Conservation (phyloP, 2,329 filamentous ascomycete species). For the Aspergillus unguis region DNA sequence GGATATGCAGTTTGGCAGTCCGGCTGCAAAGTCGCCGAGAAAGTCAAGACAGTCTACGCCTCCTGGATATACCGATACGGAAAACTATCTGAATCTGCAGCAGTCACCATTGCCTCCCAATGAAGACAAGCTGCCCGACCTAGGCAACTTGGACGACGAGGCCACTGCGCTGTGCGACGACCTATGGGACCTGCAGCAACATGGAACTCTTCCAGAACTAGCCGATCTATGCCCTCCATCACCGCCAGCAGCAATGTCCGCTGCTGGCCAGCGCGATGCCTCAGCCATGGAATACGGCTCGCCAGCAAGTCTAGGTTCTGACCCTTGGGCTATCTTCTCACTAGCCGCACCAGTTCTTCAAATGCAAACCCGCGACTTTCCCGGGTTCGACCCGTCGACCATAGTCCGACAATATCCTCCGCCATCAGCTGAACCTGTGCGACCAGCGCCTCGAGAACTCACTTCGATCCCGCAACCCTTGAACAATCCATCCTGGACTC, state of each 20-base stretch:
- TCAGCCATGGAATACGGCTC: slow-evolving; percentile 19
- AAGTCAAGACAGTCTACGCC: slow-evolving; percentile 1
- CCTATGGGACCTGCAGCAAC: slow-evolving; percentile 31
- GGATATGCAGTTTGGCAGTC: too few species aligned
- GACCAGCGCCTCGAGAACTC: slow-evolving; percentile 19
- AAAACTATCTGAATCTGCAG: slow-evolving; percentile 5
- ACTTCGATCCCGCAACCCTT: slow-evolving; percentile 40
- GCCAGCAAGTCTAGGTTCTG: slow-evolving; percentile 18
- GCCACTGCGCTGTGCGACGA: slow-evolving; percentile 26
- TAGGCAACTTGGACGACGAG: slow-evolving; percentile 15
- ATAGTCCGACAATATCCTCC: slow-evolving; percentile 36
- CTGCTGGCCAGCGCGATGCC: slow-evolving; percentile 11
- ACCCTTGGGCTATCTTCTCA: slow-evolving; percentile 26
- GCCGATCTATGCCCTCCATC: slow-evolving; percentile 30
- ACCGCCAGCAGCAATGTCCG: slow-evolving; percentile 14
- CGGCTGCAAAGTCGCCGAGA: not conserved
- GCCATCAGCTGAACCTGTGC: slow-evolving; percentile 18
- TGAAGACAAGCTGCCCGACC: slow-evolving; percentile 4
- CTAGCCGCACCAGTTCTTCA: slow-evolving; percentile 21
- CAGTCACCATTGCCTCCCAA: slow-evolving; percentile 10
- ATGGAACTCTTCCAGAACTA: slow-evolving; percentile 31
- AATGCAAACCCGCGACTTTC: slow-evolving; percentile 18
- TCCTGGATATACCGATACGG: not conserved
- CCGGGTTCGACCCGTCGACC: slow-evolving; percentile 31
- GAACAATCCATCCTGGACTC: slow-evolving; percentile 51